Conservation (phyloP, 2,329 filamentous ascomycete genomes). For the Clonostachys byssicola region DNA sequence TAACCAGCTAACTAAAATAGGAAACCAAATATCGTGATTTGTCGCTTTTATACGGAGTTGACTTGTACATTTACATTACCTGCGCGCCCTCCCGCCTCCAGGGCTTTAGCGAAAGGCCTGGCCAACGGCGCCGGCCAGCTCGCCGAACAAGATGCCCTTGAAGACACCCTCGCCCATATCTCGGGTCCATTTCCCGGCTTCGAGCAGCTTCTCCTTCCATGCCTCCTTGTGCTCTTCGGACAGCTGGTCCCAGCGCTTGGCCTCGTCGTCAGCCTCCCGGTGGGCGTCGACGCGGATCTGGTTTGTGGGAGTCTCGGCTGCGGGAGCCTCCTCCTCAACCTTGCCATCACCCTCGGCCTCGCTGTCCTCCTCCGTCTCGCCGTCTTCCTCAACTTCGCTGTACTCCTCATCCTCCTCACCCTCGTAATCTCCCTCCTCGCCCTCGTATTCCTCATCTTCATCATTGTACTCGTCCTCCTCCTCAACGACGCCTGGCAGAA, state of each 20-base stretch:
- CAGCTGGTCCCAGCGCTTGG: slow-evolving; percentile 69
- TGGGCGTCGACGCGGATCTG: slow-evolving; percentile 36
- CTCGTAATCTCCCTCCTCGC: not conserved
- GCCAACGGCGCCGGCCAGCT: slow-evolving; percentile 60
- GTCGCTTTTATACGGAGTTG: no score
- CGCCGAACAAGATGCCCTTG: slow-evolving; percentile 72
- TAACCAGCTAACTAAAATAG: no score
- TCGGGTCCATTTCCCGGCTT: slow-evolving; percentile 76
- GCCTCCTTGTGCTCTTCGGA: slow-evolving; percentile 53
- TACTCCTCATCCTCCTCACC: slow-evolving; percentile 2
- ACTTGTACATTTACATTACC: no score
- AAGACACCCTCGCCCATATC: slow-evolving; percentile 74
- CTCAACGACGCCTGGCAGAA: slow-evolving; percentile 7
- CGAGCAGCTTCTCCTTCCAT: slow-evolving; percentile 66
- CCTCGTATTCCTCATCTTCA: slow-evolving; percentile 8
- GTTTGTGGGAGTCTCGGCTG: slow-evolving; percentile 6
- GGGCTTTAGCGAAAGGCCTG: not conserved
- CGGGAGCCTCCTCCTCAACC: slow-evolving; percentile 6
- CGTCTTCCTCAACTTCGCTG: not conserved
- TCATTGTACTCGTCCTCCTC: slow-evolving; percentile 3
- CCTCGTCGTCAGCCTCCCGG: slow-evolving; percentile 41
- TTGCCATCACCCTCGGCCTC: no score
- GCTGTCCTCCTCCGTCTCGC: not conserved
- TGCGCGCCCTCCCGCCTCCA: no score
- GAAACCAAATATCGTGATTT: no score